Evolutionary conservation across 208 protist genomes (phyloP).

Genomic region (Trypanosoma avium): DNA sequence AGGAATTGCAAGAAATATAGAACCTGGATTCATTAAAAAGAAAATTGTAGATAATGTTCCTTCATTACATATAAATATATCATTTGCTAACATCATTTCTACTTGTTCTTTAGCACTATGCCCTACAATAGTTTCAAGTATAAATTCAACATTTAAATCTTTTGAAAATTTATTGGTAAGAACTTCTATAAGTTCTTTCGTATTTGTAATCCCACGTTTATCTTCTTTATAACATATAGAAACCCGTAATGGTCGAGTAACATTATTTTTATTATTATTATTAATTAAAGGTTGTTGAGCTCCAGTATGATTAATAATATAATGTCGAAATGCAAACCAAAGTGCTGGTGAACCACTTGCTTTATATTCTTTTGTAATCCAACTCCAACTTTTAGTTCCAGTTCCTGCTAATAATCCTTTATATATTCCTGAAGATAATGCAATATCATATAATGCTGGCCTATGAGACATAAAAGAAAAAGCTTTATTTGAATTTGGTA

Average conservation of each 20-base stretch:
- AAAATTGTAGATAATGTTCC: slow-evolving; percentile 33
- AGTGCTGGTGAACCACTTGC: slow-evolving; percentile 24
- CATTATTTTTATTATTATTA: not conserved
- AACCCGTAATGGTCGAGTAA: slow-evolving; percentile 17
- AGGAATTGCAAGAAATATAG: slow-evolving; percentile 26
- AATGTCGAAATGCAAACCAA: slow-evolving; percentile 30
- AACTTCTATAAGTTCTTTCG: not conserved
- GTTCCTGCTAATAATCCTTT: slow-evolving; percentile 24
- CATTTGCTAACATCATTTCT: slow-evolving; percentile 29
- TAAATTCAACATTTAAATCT: not conserved
- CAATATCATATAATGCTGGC: slow-evolving; percentile 17
- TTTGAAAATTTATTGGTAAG: slow-evolving; percentile 2
- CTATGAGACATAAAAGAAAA: slow-evolving; percentile 28
- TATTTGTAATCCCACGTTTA: slow-evolving; percentile 33
- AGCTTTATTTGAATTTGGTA: slow-evolving; percentile 34
- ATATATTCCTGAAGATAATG: slow-evolving; percentile 20
- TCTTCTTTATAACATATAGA: slow-evolving; percentile 32
- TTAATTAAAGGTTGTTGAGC: not conserved
- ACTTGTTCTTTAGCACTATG: slow-evolving; percentile 21
- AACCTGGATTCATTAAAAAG: slow-evolving; percentile 34
- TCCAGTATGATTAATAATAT: slow-evolving; percentile 22
- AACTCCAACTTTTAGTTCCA: slow-evolving; percentile 33
- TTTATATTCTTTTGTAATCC: slow-evolving; percentile 25
- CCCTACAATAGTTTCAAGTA: slow-evolving; percentile 20
- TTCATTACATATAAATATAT: slow-evolving; percentile 39